phyloP scores from a whole-genome alignment of 306 rosid genomes.

The Lathyrus oleraceus region DNA sequence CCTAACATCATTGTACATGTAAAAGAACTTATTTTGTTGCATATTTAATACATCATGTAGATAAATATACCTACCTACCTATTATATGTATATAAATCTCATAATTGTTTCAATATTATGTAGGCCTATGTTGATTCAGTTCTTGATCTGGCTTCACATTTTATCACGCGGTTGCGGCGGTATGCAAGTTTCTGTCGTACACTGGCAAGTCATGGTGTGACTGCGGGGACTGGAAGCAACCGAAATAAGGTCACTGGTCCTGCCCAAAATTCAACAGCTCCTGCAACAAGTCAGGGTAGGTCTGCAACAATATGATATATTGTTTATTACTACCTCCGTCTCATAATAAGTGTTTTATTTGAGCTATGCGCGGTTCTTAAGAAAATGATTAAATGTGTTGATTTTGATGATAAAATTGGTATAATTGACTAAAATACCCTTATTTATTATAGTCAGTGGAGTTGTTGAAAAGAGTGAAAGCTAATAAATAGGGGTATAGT shows the following conservation, averaged over 20 bases:
- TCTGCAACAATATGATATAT: slow-evolving; percentile 16
- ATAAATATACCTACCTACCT: not conserved
- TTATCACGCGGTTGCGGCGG: slow-evolving; percentile 91
- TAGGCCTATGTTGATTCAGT: slow-evolving; percentile 98
- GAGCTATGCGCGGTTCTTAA: too few relatives aligned
- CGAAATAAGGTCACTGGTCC: slow-evolving; percentile 87
- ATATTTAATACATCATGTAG: slow-evolving; percentile 1
- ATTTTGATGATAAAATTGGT: too few relatives aligned
- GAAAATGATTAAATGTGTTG: too few relatives aligned
- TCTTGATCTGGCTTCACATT: slow-evolving; percentile 98
- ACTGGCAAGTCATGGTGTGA: slow-evolving; percentile 90
- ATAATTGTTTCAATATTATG: slow-evolving; percentile 33
- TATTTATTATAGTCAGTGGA: too few relatives aligned
- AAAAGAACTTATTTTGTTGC: slow-evolving; percentile 8
- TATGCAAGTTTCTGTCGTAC: slow-evolving; percentile 94
- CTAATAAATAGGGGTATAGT: too few relatives aligned
- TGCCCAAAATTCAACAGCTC: slow-evolving; percentile 72
- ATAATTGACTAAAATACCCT: too few relatives aligned
- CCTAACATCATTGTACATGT: not conserved
- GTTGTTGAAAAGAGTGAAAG: too few relatives aligned
- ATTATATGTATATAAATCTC: slow-evolving; percentile 14
- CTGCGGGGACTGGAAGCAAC: slow-evolving; percentile 81
- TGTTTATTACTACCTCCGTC: not conserved
- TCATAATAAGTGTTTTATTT: too few relatives aligned
- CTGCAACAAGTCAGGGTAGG: slow-evolving; percentile 83